Percentiles rank a stretch among this genome's conserved stretches.
These are phyloP conservation scores for Astraeus odoratus DNA, from an alignment of 768 basidiomycete genomes.

Conservation along the genomic window DNA sequence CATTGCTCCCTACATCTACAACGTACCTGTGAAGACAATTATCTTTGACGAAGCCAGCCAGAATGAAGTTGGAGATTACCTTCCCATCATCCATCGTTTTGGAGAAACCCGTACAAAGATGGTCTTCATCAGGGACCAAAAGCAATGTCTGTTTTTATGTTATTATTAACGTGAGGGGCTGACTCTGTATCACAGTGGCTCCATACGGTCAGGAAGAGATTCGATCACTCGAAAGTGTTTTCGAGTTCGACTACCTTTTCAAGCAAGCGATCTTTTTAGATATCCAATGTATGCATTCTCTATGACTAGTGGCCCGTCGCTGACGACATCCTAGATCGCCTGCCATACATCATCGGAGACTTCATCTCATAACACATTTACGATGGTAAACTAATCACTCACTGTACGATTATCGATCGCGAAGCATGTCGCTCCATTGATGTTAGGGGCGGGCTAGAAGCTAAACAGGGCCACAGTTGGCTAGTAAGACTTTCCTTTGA, in stretches of 20 bases:
- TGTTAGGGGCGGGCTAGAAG: conserved; percentile 27
- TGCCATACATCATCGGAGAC: conserved; percentile 68
- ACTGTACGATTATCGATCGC: conserved; percentile 36
- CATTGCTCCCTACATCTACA: conserved; percentile 10
- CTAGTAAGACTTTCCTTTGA: not conserved
- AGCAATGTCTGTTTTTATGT: conserved; percentile 23
- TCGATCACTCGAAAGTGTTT: conserved; percentile 58
- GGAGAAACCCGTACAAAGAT: conserved; percentile 23
- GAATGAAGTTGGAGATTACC: conserved; percentile 34
- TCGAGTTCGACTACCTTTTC: conserved; percentile 59
- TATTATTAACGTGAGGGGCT: not conserved
- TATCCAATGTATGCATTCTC: conserved; percentile 56
- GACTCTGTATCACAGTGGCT: conserved; percentile 49
- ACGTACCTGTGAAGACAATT: conserved; percentile 31
- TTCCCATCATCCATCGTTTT: conserved; percentile 29
- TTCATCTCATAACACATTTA: conserved; percentile 68
- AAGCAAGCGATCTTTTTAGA: conserved; percentile 46
- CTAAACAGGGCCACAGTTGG: not conserved
- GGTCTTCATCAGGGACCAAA: conserved; percentile 35
- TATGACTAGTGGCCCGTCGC: not conserved
- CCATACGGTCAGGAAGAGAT: conserved; percentile 72
- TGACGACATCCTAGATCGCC: conserved; percentile 52
- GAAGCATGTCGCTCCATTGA: conserved; percentile 35
- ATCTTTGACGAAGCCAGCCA: conserved; percentile 45
- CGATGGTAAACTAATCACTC: conserved; percentile 47